Conservation (phyloP, 345 rosid genomes). For the Salix suchowensis region DNA sequence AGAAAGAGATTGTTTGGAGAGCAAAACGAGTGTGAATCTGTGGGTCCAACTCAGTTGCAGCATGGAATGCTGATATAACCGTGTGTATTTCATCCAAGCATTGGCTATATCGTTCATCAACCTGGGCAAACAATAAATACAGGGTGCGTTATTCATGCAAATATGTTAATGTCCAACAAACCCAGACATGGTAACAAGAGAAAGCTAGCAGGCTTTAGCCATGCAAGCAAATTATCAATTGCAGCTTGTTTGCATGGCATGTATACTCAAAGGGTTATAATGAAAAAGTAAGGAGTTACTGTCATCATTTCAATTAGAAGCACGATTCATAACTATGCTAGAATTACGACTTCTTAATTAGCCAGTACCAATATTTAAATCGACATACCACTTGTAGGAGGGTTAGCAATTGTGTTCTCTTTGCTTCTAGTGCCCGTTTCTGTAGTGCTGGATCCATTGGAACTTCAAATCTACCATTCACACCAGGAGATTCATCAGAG, state of each 20-base stretch:
- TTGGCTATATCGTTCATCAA: conserved; percentile 74
- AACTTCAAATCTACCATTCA: conserved; percentile 21
- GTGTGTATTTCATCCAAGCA: conserved; percentile 90
- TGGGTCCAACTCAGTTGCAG: conserved; percentile 86
- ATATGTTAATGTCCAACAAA: background rate
- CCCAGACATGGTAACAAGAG: background rate
- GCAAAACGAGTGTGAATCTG: conserved; percentile 72
- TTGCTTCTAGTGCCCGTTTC: conserved; percentile 40
- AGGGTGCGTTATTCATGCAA: background rate
- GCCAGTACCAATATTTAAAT: background rate
- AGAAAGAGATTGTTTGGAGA: conserved; percentile 60
- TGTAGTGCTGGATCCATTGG: conserved; percentile 24
- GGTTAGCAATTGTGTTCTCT: conserved; percentile 58
- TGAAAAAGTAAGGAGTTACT: background rate
- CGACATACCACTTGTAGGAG: conserved; percentile 70
- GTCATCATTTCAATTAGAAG: background rate
- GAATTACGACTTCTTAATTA: background rate
- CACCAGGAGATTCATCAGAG: conserved; percentile 27
- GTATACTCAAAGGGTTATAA: background rate
- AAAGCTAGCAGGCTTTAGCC: background rate
- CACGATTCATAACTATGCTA: background rate
- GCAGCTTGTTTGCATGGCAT: background rate
- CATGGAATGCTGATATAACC: conserved; percentile 89
- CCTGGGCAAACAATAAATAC: conserved; percentile 34
- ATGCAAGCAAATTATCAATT: background rate